Evolutionary conservation across 2,329 filamentous ascomycete genomes (phyloP), one percentile per base, ranked within the genome.

Genomic region (Fusarium sacchari): DNA sequence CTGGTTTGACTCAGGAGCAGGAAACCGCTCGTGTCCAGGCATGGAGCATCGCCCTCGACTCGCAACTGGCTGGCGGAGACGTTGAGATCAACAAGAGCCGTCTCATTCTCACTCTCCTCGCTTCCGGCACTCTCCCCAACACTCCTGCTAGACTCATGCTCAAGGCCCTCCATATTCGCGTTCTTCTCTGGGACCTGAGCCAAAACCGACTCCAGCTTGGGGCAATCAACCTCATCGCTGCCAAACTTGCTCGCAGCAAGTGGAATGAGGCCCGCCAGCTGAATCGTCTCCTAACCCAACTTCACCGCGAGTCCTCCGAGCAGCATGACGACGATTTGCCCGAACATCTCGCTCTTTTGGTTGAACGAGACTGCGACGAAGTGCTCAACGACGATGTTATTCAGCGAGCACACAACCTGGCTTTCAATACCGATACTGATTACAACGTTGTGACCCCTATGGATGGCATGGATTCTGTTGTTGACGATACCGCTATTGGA

Each of bases 1-100:
- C 93, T 5, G 94, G 94, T 1, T 89, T 93, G 53, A 96, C 92
- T 4, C 91, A 93, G 74, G 94, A 97, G 65, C 92, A 97, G 80
- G 96, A 98, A 81, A 90, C 89, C 58, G 95, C 94, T 12, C 90
- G 96, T 34, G 89, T 97, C 77, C 96, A 97, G 83, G 94, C 95
- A 0, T 98, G 96, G 96, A 89, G 92, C 39, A 97, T 97, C 78
- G 95, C 95, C 20, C 88, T 98, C 61, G 96, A 98, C 81, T 95
- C 96, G 32, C 96, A 98, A 81, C 88, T 98, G 26, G 94, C 94
- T 15, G 96, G 96, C 46, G 95, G 96, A 20, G 96, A 98, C 81
- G 89, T 92, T 14, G 94, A 97, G 80, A 93, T 98, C 76, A 97
- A 93, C 85, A 95, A 93, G 82, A 95, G 94, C 81, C 91, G 96